Base-by-base conservation (phyloP, 2,329 filamentous ascomycete species). In the Neurospora crassa region DNA sequence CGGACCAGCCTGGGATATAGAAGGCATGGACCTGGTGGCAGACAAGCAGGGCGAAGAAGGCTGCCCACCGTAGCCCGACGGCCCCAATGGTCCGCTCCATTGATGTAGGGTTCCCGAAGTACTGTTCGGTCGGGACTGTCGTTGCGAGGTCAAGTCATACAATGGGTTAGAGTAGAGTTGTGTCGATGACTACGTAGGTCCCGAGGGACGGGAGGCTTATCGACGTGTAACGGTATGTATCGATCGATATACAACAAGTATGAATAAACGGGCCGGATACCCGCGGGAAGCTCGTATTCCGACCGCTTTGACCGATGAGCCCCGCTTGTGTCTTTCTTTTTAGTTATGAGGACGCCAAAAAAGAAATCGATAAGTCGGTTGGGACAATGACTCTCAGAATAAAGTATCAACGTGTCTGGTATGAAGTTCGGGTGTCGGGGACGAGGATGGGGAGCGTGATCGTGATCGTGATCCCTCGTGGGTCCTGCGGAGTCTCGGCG, bases 1-100 rank as follows among this genome's bases (percentile, higher is more conserved):
- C 89, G 6, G 93, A 96, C 86, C 92, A 96, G 75, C 93, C 93
- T 86, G 74, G 93, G 76, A 97, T 91, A 80, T 96, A 97, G 80
- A 96, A 96, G 45, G 91, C 92, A 70, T 89, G 83, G 20, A 53
- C 40, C 20, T 83, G 82, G 71, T 84, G 83, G 41, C 85, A 85
- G 71, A 87, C 74, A 69, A 81, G 77, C 18, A 84, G 76, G 67
- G 84, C 77, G 20, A 87, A 80, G 29, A 87, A 80, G 70, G 87
- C 74, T 43, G 89, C 78, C 78, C 83, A 85, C 76, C 81, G 79
- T 75, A 81, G 78, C 68, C 70, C 59, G 3, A 24, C n/a, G 18
- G 43, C 34, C 53, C 53, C 53, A 63, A 69, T 69, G 42, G 63
- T 40, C 59, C 69, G 40, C 34, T 70, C 69, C 69, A 70, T 68